Base-by-base conservation (phyloP, 306 rosid genomes). In the Fragaria ananassa region DNA sequence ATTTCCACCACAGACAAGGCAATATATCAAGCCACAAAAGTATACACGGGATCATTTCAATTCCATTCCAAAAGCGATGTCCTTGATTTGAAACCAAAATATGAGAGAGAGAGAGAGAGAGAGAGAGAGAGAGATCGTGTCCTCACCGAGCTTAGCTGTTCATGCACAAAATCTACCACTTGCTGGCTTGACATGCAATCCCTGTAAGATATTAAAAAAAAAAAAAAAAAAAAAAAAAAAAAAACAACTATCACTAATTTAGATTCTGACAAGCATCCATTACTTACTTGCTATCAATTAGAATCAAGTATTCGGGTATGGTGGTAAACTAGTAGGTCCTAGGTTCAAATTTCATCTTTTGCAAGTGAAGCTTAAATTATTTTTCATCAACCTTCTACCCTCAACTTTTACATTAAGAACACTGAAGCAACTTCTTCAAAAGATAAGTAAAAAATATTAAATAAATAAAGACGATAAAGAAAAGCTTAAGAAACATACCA, bases 131-230 rank as follows among this genome's bases (percentile, higher is more conserved):
- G 47, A 51, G 70, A 57, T 29, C 9, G 10, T 39, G 39, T 57
- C 83, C 95, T 86, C 74, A 95, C 99, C 42, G 82, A 77, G 37
- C 42, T 25, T 41, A 95, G 83, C 69, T 89, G 97, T 74, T 89
- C 96, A 50, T 79, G 97, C 74, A 95, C 82, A 82, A 84, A 92
- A 81, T 92, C 90, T 17, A 95, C 97, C 83, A 92, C 77, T 76
- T 95, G 96, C 81, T 95, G 99, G 89, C 97, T 92, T 73, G 97
- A 87, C 95, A 92, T 80, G 92, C 99, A 92, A 79, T 92, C 98
- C 98, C 98, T 95, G 89, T 72, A 76, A 88, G 81, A 74, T 79
- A 85, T 73, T 51, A 67, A 35, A 53, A 78, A 76, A 87, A 46
- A 46, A 10, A 70, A 35, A 57, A 78, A 74, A 87, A 12, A 46